A percentile compares a stretch with the other conserved stretches of the same genome.
phyloP scores from a whole-genome alignment of 2,329 filamentous ascomycete species.

The Fusarium oligoseptatum region DNA sequence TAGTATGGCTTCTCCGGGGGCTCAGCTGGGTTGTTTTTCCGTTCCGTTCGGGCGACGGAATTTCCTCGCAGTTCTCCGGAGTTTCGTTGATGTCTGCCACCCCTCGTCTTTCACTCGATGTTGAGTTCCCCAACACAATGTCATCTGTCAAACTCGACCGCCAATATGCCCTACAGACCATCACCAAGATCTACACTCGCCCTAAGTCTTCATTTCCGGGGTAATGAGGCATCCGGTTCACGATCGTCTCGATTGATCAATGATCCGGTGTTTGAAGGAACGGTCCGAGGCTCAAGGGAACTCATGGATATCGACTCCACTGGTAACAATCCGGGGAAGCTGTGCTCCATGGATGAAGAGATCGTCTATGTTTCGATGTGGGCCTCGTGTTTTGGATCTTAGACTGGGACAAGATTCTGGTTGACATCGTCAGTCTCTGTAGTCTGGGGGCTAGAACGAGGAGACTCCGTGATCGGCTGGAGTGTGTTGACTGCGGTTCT shows the following conservation, averaged over 20 bases:
- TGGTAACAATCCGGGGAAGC: constrained; percentile 31
- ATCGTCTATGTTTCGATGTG: neutral
- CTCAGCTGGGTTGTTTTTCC: neutral
- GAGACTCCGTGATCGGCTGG: neutral
- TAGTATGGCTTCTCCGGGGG: neutral
- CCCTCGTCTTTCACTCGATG: neutral
- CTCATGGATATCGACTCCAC: constrained; percentile 31
- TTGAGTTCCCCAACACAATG: neutral
- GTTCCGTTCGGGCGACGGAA: constrained; percentile 2
- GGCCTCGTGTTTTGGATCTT: neutral
- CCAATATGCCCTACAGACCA: neutral
- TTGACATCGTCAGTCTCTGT: neutral
- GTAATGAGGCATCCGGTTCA: constrained; percentile 9
- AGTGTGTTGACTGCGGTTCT: neutral
- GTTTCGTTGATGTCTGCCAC: constrained; percentile 2
- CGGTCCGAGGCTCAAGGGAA: constrained; percentile 31
- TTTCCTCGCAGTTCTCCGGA: neutral
- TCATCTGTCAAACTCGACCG: neutral
- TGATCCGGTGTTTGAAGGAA: constrained; percentile 28
- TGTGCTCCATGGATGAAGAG: neutral
- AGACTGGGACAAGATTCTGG: neutral
- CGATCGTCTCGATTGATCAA: constrained; percentile 2
- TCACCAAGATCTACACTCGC: neutral
- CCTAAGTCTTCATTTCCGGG: constrained; percentile 3
- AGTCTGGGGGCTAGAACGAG: neutral